Evolutionary conservation across 176 grass and related monocot species (phyloP), one percentile per base, ranked within the genome.

Genomic region (Oropetium thomaeum): DNA sequence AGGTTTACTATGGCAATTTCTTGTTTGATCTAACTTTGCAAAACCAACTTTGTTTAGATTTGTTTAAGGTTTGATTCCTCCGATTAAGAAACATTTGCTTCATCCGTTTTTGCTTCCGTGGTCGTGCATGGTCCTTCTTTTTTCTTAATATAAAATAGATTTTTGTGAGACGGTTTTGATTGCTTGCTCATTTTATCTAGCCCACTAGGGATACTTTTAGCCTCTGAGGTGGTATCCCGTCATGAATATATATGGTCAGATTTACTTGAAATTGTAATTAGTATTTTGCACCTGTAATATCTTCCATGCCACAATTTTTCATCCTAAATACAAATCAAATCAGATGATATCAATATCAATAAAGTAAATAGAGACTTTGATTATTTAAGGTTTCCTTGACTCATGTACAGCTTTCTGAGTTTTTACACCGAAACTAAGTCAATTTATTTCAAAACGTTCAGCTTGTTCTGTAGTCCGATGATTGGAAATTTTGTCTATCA

Each of bases 131-230:
- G 13, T 57, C 53, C 53, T 27, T 57, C 23, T 27, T 0, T 22
- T 35, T 35, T 73, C n/a, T 29, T 42, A 14, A 44, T 48, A 42
- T 12, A 15, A 59, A 20, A 22, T 75, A 47, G 7, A 8, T 48
- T 11, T 22, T n/a, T n/a, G n/a, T n/a, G n/a, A n/a, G n/a, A 65
- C 45, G 66, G 8, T 15, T 37, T 38, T 27, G 2, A 22, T 58
- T 61, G 4, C 40, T 58, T 34, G 19, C 29, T 58, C 55, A 41
- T 7, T 28, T 78, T 6, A 19, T 27, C 27, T 65, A 16, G 37
- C 27, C 16, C 66, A 73, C 38, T 73, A 44, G 58, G 32, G 37
- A 72, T 55, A 37, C n/a, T 54, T 26, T 63, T 77, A 49, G 40
- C 12, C 8, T 26, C 52, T 53, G 23, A 3, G 42, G 7, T 19